phyloP scores from a whole-genome alignment of 352 stramenopile genomes.

The Globisporangium yorkense region DNA sequence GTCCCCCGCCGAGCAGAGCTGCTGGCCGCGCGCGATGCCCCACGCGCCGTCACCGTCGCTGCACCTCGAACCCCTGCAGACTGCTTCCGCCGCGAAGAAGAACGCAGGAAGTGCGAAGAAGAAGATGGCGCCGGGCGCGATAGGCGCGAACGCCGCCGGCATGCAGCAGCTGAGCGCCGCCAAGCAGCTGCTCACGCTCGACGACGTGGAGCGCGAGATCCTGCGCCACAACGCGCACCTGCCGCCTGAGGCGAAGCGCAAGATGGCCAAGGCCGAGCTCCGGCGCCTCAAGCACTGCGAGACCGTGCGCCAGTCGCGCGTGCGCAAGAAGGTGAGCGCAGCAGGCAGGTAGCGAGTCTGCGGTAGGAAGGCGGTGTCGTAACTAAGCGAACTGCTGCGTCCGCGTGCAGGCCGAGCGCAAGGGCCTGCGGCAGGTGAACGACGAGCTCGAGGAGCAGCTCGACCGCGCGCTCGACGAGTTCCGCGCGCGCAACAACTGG shows the following conservation, averaged over 20 bases:
- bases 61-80: constrained; percentile 17
- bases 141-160: background rate
- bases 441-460: constrained; percentile 53
- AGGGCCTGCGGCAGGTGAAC: constrained; percentile 47
- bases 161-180: constrained; percentile 6
- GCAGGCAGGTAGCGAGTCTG: no score
- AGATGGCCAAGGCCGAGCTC: constrained; percentile 61
- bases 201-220: constrained; percentile 55
- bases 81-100: constrained; percentile 1
- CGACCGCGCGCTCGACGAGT: constrained; percentile 23
- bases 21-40: constrained; percentile 18
- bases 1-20: constrained; percentile 14
- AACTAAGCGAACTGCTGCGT: no score
- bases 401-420: constrained; percentile 26
- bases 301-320: constrained; percentile 69
- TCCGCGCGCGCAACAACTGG: constrained; percentile 37
- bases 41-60: constrained; percentile 33
- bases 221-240: constrained; percentile 33
- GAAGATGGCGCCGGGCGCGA: background rate
- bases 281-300: constrained; percentile 76
- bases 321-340: constrained; percentile 56
- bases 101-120: background rate
- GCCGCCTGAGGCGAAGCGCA: constrained; percentile 34
- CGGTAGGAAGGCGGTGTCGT: no score
- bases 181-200: constrained; percentile 41